A percentile compares a stretch with the other conserved stretches of the same genome.
phyloP scores from a whole-genome alignment of 2,329 filamentous ascomycete genomes.

The Hypoxylon sp. region DNA sequence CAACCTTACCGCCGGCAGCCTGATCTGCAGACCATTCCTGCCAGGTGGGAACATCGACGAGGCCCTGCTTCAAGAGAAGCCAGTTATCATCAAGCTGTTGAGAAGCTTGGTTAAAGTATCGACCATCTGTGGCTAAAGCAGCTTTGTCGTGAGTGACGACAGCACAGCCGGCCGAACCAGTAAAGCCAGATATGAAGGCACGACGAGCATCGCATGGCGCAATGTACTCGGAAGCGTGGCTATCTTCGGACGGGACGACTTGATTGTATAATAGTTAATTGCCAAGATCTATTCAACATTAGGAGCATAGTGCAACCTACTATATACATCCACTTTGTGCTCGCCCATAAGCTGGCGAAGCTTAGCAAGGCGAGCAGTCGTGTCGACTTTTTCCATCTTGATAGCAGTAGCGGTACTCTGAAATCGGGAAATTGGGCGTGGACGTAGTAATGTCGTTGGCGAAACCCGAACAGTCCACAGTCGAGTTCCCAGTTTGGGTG shows the following conservation, averaged over 20 bases:
- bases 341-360: constrained; percentile 90
- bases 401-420: constrained; percentile 47
- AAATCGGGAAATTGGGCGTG: constrained; percentile 37
- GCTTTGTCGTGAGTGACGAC: constrained; percentile 89
- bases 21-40: constrained; percentile 95
- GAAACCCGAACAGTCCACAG: constrained; percentile 25
- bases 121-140: constrained; percentile 91
- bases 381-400: constrained; percentile 83
- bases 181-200: constrained; percentile 93
- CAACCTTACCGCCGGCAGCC: constrained; percentile 85
- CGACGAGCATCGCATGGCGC: constrained; percentile 93
- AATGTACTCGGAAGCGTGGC: constrained; percentile 98
- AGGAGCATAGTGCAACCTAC: constrained; percentile 65
- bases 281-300: constrained; percentile 17
- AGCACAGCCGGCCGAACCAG: constrained; percentile 93
- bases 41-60: constrained; percentile 96
- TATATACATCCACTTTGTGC: constrained; percentile 89
- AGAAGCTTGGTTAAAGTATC: constrained; percentile 96
- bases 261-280: constrained; percentile 46
- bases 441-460: constrained; percentile 13
- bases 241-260: constrained; percentile 98
- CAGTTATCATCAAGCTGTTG: constrained; percentile 94
- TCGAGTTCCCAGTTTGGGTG: constrained; percentile 22
- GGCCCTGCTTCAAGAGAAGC: constrained; percentile 90
- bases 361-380: constrained; percentile 78